phyloP scores from a whole-genome alignment of 2,329 filamentous ascomycete species.

The Aureobasidium leucospermi region DNA sequence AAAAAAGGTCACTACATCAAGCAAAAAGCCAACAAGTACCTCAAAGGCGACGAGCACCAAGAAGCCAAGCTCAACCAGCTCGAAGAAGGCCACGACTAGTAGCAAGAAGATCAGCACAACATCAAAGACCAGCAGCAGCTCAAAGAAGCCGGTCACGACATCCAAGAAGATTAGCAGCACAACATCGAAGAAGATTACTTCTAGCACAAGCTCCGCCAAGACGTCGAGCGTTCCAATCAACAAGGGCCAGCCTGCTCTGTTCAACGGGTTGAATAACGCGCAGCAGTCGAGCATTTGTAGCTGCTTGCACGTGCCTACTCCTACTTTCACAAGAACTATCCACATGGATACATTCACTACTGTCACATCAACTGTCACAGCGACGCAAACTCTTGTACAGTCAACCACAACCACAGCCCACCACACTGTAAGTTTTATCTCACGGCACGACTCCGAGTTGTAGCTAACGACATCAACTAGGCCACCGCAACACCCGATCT shows the following conservation, averaged over 20 bases:
- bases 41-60: not conserved
- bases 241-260: not conserved
- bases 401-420: not conserved
- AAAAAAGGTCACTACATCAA: not conserved
- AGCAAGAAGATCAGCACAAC: not conserved
- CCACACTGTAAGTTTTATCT: not conserved
- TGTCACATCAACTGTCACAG: not conserved
- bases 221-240: not conserved
- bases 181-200: not conserved
- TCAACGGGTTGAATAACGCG: slow-evolving; percentile 2
- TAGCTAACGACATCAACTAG: not conserved
- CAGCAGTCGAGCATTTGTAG: slow-evolving; percentile 12
- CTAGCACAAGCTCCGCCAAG: not conserved
- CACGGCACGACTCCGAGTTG: not conserved
- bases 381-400: not conserved
- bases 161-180: not conserved
- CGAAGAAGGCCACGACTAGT: not conserved
- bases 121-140: not conserved
- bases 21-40: not conserved
- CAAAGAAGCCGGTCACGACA: not conserved
- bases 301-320: slow-evolving; percentile 15
- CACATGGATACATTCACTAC: not conserved
- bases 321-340: not conserved
- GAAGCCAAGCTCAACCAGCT: not conserved
- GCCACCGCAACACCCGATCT: not conserved